These are phyloP conservation scores for Coniochaeta sp. DNA, from an alignment of 2,329 filamentous ascomycete genomes.

Conservation along the genomic window DNA sequence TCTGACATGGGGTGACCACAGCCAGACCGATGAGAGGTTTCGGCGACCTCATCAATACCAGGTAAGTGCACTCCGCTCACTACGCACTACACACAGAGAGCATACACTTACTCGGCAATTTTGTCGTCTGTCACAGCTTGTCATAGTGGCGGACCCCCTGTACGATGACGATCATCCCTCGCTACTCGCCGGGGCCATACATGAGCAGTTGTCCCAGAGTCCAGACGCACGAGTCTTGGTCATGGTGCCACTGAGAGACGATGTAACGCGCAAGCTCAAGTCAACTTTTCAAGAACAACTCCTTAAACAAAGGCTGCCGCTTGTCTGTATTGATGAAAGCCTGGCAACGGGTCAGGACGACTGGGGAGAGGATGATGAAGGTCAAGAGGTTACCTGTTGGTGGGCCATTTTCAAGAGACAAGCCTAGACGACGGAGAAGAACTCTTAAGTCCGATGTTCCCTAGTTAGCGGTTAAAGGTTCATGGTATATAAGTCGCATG, in stretches of 20 bases:
- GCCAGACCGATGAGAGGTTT: slow-evolving; percentile 39
- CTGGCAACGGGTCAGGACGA: slow-evolving; percentile 64
- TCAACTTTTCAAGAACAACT: slow-evolving; percentile 56
- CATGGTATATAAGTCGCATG: not conserved
- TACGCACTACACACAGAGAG: not conserved
- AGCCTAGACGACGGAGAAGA: not conserved
- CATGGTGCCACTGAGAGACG: slow-evolving; percentile 74
- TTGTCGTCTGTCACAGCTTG: slow-evolving; percentile 37
- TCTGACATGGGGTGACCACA: slow-evolving; percentile 65
- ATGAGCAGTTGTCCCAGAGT: slow-evolving; percentile 54
- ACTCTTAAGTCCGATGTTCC: not conserved
- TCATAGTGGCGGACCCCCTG: slow-evolving; percentile 79
- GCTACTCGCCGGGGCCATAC: slow-evolving; percentile 65
- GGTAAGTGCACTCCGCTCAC: slow-evolving; percentile 20
- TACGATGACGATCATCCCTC: slow-evolving; percentile 77
- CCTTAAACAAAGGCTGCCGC: slow-evolving; percentile 34
- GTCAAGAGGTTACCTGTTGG: slow-evolving; percentile 54
- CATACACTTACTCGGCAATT: no score
- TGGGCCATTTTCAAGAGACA: slow-evolving; percentile 49
- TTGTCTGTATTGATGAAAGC: slow-evolving; percentile 52
- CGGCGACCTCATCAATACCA: slow-evolving; percentile 42
- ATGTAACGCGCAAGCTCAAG: slow-evolving; percentile 55
- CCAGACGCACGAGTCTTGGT: slow-evolving; percentile 60
- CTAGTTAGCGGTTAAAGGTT: not conserved
- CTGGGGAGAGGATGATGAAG: slow-evolving; percentile 53